A percentile compares a stretch with the other conserved stretches of the same genome.
These are phyloP conservation scores for Phoma sp. DNA, from an alignment of 2,329 filamentous ascomycete species.

Conservation along the genomic window DNA sequence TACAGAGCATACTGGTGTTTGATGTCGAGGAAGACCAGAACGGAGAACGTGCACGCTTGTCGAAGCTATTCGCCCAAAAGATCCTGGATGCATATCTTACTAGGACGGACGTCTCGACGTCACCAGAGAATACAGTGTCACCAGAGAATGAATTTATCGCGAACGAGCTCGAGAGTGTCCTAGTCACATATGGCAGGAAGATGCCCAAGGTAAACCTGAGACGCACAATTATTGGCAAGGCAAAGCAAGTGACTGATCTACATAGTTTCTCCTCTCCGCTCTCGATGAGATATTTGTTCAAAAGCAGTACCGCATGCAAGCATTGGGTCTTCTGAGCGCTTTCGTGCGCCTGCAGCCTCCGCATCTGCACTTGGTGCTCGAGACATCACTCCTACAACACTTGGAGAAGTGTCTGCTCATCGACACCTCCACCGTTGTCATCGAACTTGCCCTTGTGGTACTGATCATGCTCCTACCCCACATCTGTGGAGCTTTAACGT, in stretches of 20 bases:
- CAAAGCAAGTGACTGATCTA: constrained; percentile 20
- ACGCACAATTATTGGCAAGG: not conserved
- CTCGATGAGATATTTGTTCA: constrained; percentile 72
- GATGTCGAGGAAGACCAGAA: constrained; percentile 65
- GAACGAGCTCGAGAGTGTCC: constrained; percentile 61
- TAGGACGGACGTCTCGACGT: constrained; percentile 49
- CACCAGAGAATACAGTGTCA: constrained; percentile 48
- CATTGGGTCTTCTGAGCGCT: constrained; percentile 72
- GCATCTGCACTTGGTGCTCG: constrained; percentile 75
- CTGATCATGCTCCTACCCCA: constrained; percentile 85
- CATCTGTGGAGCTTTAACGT: constrained; percentile 75
- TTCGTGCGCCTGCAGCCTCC: constrained; percentile 81
- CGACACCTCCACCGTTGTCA: constrained; percentile 77
- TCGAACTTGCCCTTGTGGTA: constrained; percentile 77
- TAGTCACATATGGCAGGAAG: constrained; percentile 68
- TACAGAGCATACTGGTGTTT: constrained; percentile 69
- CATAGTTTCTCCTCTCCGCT: constrained; percentile 70
- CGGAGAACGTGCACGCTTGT: constrained; percentile 54
- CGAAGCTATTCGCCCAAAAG: constrained; percentile 63
- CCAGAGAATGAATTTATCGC: constrained; percentile 57
- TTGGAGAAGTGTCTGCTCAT: constrained; percentile 76
- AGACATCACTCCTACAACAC: constrained; percentile 75
- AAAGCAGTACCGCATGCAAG: constrained; percentile 68
- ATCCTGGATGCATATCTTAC: constrained; percentile 55
- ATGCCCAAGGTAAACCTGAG: constrained; percentile 63